A percentile compares a stretch with the other conserved stretches of the same genome.
Evolutionary conservation across 495 filamentous ascomycete species (phyloP).

Genomic region (Penicillium odoratum): DNA sequence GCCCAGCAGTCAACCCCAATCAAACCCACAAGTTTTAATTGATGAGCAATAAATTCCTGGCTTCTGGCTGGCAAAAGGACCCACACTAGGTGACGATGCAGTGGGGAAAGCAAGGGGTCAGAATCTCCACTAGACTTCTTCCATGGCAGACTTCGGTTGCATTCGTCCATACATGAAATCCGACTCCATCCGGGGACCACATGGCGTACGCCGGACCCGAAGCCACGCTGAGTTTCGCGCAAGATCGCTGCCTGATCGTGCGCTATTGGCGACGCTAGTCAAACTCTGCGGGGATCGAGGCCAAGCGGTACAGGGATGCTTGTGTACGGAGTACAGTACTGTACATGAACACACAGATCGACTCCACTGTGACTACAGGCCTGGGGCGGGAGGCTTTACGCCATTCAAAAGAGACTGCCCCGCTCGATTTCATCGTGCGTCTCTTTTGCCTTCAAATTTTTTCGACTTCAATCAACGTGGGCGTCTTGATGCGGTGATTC

Average conservation of each 20-base stretch:
- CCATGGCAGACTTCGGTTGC: conserved; percentile 11
- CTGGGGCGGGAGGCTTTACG: neutral
- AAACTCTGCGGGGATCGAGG: conserved; percentile 9
- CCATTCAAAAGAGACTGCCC: conserved; percentile 1
- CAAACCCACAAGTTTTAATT: neutral
- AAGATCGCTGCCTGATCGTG: conserved; percentile 16
- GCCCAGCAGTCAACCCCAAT: neutral
- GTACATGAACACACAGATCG: conserved; percentile 15
- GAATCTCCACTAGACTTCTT: conserved; percentile 14
- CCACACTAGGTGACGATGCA: conserved; percentile 14
- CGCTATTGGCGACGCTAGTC: conserved; percentile 27
- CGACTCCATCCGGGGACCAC: conserved; percentile 12
- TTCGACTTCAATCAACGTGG: neutral
- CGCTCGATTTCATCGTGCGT: neutral
- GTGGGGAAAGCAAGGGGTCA: conserved; percentile 15
- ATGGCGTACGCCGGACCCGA: conserved; percentile 8
- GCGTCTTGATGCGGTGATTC: neutral
- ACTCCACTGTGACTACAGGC: conserved; percentile 14
- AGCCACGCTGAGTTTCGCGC: neutral
- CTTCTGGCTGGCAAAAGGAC: neutral
- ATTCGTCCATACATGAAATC: neutral
- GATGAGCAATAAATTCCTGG: conserved; percentile 1
- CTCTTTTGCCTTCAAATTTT: neutral
- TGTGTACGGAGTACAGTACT: neutral
- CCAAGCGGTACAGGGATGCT: conserved; percentile 7